Evolutionary conservation across 805 yeast genomes (phyloP), one percentile per base, ranked within the genome.

Genomic region (Ogataea neopini): DNA sequence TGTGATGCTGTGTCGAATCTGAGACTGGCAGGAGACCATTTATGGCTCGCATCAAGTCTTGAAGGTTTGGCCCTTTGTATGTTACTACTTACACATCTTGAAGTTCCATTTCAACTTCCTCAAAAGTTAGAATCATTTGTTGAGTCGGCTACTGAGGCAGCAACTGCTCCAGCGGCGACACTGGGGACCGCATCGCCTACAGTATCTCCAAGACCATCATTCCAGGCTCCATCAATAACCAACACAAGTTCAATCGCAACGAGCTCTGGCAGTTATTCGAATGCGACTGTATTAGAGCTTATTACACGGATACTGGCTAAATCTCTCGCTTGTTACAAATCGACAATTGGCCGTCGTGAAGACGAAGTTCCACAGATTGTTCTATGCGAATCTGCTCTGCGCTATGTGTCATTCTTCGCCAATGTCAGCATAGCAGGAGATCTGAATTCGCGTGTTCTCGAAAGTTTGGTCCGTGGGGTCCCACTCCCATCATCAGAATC

Each of bases 11-110:
- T 85, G 1, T 58, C 70, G 2, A 68, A 76, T 19, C 67, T 89
- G 45, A 81, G 80, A 50, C 72, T 78, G 10, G 72, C 83, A 2
- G 81, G 81, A 43, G 99, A 94, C 62, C 77, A 79, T 57, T 69
- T 94, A 7, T 94, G 98, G 98, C 73, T 88, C 11, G 98, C 85
- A 0, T 84, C 92, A 23, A 81, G 96, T 0, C 62, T 92, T n/a
- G 97, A 90, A 56, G 88, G 91, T 0, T 69, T 90, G 9, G 86
- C 85, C 0, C 80, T 88, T 1, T 79, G 87, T 49, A 63, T 85
- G 34, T 63, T 85, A 4, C 64, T 90, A 45, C 69, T 88, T 41
- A 74, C 84, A 10, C 81, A 73, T 56, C 63, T 84, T 13, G 81
- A 76, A 22, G 68, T 74, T 2, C 76, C 83, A 0, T 76, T 75